Evolutionary conservation across 495 filamentous ascomycete genomes (phyloP), one percentile per base, ranked within the genome.

Genomic region (Podospora bellae-mahoneyi): DNA sequence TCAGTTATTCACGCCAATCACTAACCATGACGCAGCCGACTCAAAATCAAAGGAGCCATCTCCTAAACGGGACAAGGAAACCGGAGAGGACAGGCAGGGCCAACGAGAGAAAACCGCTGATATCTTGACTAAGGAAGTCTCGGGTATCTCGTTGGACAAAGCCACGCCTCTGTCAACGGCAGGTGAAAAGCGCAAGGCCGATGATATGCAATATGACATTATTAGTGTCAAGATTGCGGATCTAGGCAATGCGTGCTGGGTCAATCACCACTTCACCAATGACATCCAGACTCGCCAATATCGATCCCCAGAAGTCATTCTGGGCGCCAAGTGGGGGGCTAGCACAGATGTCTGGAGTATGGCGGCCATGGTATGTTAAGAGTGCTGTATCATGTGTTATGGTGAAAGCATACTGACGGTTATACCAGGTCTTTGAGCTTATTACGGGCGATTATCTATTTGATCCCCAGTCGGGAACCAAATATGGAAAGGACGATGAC

Each of bases 301-400:
- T 78, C 87, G 95, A 23, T 98, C 95, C 0, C 95, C 95, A 2
- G 95, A 99, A 78, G 95, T 99, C 30, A 98, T 99, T 58, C 80
- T 99, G 19, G 95, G 95, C 56, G 88, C 93, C 1, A 98, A 97
- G 81, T 99, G 95, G 95, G 95, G 95, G 63, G 95, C 95, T 4
- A 98, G 95, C 75, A 98, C 95, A 2, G 95, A 99, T 77, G 90
- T 99, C 19, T 99, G 95, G 95, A 98, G 96, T 80, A 99, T 99
- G 95, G 92, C 96, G 26, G 91, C 91, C 71, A 99, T 99, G 95
- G 96, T 98, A 83, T 64, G 85, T 54, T 20, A 0, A 0, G 23
- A 10, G 34, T 58, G 55, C 26, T 61, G 53, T 53, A 10, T 44
- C 19, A 20, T 23, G 39, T 0, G 15, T 57, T 28, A 20, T 34